phyloP scores from a whole-genome alignment of 2,329 filamentous ascomycete genomes.

The Sporothrix curviconia region DNA sequence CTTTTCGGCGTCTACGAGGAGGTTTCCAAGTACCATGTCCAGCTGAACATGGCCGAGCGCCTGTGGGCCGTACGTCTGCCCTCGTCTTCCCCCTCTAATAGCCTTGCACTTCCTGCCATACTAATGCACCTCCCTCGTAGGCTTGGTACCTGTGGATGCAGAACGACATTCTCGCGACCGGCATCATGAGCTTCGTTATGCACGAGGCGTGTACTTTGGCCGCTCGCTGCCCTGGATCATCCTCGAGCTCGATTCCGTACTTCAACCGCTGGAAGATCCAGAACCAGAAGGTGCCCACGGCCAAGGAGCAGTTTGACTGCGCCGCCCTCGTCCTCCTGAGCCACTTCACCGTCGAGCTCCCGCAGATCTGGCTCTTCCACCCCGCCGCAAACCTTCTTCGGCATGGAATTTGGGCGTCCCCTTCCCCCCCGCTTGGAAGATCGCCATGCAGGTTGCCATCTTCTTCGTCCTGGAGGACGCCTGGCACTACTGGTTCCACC shows the following conservation, averaged over 20 bases:
- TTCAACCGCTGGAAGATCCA: constrained; percentile 96
- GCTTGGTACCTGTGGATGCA: constrained; percentile 98
- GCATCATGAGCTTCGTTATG: constrained; percentile 94
- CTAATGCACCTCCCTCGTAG: constrained; percentile 27
- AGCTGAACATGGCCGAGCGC: constrained; percentile 79
- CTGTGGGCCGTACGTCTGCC: constrained; percentile 66
- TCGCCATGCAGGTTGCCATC: constrained; percentile 83
- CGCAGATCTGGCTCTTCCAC: constrained; percentile 99
- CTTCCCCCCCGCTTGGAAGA: constrained; percentile 79
- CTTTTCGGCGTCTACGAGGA: constrained; percentile 56
- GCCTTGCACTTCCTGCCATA: too few relatives aligned
- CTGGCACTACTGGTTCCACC: constrained; percentile 98
- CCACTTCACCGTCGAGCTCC: constrained; percentile 96
- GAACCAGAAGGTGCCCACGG: constrained; percentile 80
- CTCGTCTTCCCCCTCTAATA: too few relatives aligned
- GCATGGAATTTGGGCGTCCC: constrained; percentile 81
- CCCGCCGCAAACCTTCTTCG: constrained; percentile 89
- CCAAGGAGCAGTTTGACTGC: constrained; percentile 90
- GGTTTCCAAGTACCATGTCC: constrained; percentile 67
- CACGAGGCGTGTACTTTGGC: constrained; percentile 94
- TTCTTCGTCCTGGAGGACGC: constrained; percentile 95
- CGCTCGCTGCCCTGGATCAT: constrained; percentile 86
- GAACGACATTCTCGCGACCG: constrained; percentile 92
- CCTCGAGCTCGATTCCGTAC: constrained; percentile 76
- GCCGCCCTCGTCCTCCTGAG: constrained; percentile 85